These are phyloP conservation scores for Carpinus fangiana DNA, from an alignment of 306 rosid species.

Conservation along the genomic window DNA sequence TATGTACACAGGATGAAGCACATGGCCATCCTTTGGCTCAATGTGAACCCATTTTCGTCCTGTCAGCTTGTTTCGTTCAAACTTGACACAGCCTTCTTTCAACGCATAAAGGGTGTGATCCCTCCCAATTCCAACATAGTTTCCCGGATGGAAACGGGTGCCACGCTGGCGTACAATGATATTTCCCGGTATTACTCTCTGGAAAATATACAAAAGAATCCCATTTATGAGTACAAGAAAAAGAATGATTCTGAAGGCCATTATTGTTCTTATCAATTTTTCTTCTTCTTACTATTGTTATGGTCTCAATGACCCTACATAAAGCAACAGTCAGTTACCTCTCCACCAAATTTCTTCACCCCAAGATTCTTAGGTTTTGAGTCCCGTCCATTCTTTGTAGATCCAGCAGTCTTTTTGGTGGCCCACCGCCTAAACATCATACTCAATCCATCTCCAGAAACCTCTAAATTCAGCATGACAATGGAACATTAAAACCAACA, in stretches of 20 bases:
- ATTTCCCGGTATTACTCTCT: conserved; percentile 89
- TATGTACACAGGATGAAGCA: conserved; percentile 75
- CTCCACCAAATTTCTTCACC: conserved; percentile 91
- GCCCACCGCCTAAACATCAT: conserved; percentile 87
- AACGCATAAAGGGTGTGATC: conserved; percentile 85
- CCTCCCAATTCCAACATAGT: conserved; percentile 83
- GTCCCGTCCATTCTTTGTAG: conserved; percentile 91
- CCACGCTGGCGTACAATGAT: conserved; percentile 88
- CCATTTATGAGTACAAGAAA: background rate
- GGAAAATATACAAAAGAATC: conserved; percentile 29
- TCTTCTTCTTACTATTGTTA: background rate
- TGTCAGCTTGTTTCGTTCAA: conserved; percentile 70
- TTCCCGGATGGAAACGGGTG: conserved; percentile 90
- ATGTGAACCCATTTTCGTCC: conserved; percentile 85
- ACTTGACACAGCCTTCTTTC: conserved; percentile 83
- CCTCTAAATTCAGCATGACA: conserved; percentile 41
- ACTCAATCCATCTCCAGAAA: conserved; percentile 70
- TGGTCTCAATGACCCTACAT: background rate
- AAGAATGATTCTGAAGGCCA: background rate
- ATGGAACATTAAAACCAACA: conserved; percentile 23
- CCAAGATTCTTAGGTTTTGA: conserved; percentile 92
- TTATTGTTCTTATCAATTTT: background rate
- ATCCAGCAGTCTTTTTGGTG: conserved; percentile 78
- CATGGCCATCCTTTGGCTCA: conserved; percentile 84
- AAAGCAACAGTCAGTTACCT: conserved; percentile 54